Evolutionary conservation across 2,329 filamentous ascomycete species (phyloP).

Genomic region (Cladorrhinum sp.): DNA sequence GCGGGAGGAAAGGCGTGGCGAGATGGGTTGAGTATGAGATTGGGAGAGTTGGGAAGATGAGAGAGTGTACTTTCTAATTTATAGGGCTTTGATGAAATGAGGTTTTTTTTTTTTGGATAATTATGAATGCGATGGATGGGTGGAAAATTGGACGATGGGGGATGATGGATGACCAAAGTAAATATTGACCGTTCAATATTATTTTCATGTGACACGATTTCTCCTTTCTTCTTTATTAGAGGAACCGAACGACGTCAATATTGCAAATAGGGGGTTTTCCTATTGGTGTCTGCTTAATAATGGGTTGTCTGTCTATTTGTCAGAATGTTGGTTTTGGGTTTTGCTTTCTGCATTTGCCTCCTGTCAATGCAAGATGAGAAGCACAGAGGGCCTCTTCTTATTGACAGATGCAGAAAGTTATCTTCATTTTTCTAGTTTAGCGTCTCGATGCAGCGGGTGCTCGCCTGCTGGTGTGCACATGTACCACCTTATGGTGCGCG

Average conservation of each 20-base stretch:
- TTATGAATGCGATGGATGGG: no score
- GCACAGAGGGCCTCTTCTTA: neutral
- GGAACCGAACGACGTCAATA: neutral
- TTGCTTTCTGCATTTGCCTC: neutral
- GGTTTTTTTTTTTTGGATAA: neutral
- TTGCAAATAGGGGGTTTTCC: neutral
- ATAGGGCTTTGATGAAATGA: neutral
- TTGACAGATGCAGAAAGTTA: no score
- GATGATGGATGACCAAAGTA: neutral
- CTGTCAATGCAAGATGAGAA: neutral
- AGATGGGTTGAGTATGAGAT: constrained; percentile 88
- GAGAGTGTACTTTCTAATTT: constrained; percentile 47
- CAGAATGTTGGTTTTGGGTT: neutral
- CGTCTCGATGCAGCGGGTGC: neutral
- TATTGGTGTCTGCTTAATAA: neutral
- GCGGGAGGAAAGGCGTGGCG: constrained; percentile 64
- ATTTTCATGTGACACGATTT: no score
- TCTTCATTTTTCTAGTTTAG: no score
- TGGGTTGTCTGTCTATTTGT: neutral
- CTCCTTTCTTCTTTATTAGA: no score
- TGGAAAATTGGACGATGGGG: no score
- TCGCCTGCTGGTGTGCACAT: neutral
- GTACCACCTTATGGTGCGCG: neutral
- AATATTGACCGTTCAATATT: neutral
- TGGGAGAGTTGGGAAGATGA: constrained; percentile 58